Evolutionary conservation across 2,329 filamentous ascomycete species (phyloP).

Genomic region (Rutstroemia sp.): DNA sequence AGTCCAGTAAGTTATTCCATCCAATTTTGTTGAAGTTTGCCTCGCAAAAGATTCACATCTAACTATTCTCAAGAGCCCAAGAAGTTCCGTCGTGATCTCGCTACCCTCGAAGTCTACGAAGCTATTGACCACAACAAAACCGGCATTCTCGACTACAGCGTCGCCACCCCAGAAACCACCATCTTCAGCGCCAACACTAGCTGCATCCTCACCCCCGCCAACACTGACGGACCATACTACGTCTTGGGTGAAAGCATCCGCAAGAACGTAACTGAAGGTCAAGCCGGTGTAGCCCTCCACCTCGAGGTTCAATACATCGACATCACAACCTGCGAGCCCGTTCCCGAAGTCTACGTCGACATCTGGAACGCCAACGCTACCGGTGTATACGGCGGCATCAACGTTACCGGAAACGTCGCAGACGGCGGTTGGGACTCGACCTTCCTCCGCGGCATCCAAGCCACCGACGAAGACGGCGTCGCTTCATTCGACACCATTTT

Average conservation of each 20-base stretch:
- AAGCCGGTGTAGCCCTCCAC: slow-evolving; percentile 33
- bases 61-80: background rate
- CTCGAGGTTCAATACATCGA: slow-evolving; percentile 36
- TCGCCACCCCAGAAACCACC: slow-evolving; percentile 29
- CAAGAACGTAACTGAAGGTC: slow-evolving; percentile 20
- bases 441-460: slow-evolving; percentile 35
- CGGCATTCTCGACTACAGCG: slow-evolving; percentile 24
- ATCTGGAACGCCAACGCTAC: slow-evolving; percentile 35
- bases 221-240: slow-evolving; percentile 47
- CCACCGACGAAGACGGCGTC: slow-evolving; percentile 34
- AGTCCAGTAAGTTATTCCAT: background rate
- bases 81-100: slow-evolving; percentile 9
- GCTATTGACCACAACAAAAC: slow-evolving; percentile 11
- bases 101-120: slow-evolving; percentile 5
- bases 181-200: slow-evolving; percentile 38
- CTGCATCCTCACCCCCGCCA: slow-evolving; percentile 45
- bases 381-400: slow-evolving; percentile 34
- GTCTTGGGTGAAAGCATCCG: slow-evolving; percentile 34
- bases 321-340: slow-evolving; percentile 35
- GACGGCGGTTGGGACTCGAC: slow-evolving; percentile 26
- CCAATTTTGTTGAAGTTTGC: background rate
- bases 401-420: background rate
- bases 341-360: slow-evolving; percentile 31
- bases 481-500: slow-evolving; percentile 36
- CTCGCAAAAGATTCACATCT: background rate